Evolutionary conservation across 1,284 basidiomycete genomes (phyloP).

Genomic region (Trametes hirsuta): DNA sequence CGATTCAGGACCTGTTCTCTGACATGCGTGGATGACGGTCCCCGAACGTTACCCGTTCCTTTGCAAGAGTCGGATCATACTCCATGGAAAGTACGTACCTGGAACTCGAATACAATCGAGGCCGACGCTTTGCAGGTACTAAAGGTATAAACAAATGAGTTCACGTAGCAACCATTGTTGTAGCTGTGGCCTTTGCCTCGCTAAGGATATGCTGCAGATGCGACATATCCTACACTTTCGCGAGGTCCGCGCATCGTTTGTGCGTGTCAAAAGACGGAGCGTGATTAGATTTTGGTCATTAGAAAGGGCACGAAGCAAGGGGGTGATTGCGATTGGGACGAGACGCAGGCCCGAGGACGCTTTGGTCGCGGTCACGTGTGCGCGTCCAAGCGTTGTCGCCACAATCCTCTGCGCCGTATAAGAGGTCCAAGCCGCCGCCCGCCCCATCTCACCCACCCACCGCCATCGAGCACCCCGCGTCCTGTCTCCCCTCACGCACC

Average conservation of each 20-base stretch:
- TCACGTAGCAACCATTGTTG: not conserved
- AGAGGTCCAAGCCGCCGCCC: not conserved
- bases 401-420: conserved; percentile 6
- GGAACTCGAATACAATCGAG: too few species aligned
- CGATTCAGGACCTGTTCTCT: too few species aligned
- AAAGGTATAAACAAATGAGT: not conserved
- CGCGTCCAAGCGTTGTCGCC: conserved; percentile 4
- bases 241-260: not conserved
- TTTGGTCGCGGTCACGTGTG: conserved; percentile 15
- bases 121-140: not conserved
- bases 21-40: too few species aligned
- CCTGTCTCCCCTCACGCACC: not conserved
- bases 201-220: not conserved
- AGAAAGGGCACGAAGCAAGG: not conserved
- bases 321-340: not conserved
- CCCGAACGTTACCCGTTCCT: too few species aligned
- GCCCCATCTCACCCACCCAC: not conserved
- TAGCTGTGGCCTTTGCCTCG: not conserved
- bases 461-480: not conserved
- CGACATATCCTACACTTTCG: not conserved
- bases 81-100: too few species aligned
- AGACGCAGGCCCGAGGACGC: not conserved
- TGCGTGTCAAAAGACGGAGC: too few species aligned
- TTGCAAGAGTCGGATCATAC: too few species aligned
- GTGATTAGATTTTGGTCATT: not conserved